Conservation (phyloP, 371 early-diverging fungal species). For the Rhizopus arrhizus region DNA sequence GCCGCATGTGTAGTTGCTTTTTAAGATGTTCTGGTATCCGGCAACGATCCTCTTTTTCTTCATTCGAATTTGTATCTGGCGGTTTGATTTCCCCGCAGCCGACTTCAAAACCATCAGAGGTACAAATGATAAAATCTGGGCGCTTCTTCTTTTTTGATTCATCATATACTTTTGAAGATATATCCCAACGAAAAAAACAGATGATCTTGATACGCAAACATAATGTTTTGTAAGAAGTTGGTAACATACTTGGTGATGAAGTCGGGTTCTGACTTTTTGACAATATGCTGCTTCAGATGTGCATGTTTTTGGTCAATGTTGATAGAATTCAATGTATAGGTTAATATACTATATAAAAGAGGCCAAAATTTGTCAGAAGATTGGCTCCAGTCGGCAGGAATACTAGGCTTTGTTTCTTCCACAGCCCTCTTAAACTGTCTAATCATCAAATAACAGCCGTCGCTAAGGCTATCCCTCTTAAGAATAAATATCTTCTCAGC, state of each 20-base stretch:
- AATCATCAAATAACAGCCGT: conserved; percentile 10
- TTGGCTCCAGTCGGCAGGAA: conserved; percentile 8
- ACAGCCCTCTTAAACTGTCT: conserved; percentile 11
- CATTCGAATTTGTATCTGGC: conserved; percentile 6
- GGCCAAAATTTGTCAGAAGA: conserved; percentile 7
- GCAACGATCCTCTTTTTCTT: conserved; percentile 8
- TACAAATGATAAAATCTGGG: conserved; percentile 9
- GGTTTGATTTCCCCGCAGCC: conserved; percentile 7
- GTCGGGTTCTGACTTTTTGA: conserved; percentile 6
- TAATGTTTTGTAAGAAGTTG: conserved; percentile 9
- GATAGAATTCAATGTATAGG: conserved; percentile 11
- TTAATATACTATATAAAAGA: conserved; percentile 10
- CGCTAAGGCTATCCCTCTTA: conserved; percentile 6
- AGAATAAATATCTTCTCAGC: conserved; percentile 9
- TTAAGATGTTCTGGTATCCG: conserved; percentile 6
- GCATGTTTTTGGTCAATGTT: conserved; percentile 9
- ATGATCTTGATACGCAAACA: conserved; percentile 2
- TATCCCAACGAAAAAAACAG: conserved; percentile 8
- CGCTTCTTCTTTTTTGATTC: conserved; percentile 12
- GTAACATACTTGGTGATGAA: conserved; percentile 6
- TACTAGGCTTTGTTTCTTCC: conserved; percentile 13
- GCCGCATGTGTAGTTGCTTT: conserved; percentile 8
- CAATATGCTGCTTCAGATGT: conserved; percentile 14
- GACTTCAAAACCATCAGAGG: conserved; percentile 7
- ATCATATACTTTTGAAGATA: not conserved